Evolutionary conservation across 768 basidiomycete genomes (phyloP), one percentile per base, ranked within the genome.

Genomic region (Holtermanniella nyarrowii): DNA sequence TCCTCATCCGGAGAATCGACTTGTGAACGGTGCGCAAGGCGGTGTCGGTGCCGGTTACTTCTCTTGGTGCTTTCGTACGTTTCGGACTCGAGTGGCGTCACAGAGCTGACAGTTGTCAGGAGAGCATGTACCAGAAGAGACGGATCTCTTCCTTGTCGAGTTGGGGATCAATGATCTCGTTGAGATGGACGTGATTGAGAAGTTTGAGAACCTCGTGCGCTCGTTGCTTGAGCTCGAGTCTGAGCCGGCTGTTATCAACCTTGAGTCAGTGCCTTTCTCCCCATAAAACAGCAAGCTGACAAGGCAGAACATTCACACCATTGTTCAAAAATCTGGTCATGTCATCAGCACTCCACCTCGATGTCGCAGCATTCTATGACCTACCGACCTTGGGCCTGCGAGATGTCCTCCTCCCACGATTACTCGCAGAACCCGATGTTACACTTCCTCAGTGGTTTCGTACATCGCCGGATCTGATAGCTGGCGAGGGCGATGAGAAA

Each of bases 11-110:
- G 54, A 56, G 14, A 63, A 66, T 46, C 22, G 47, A 27, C 55
- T 66, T 14, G 55, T 63, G 40, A 66, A 66, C 49, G 64, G 64
- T 13, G 64, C 64, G 3, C 61, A 63, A 42, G 64, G 64, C 5
- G 64, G 59, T n/a, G 59, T 63, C 2, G 64, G 64, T 5, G 57
- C 61, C 7, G 55, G 53, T 13, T 66, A 66, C 26, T 66, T 61
- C 46, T 52, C 55, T 5, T 63, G 61, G 64, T 66, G 64, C 41
- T 66, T 58, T 25, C 55, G 63, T 65, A 54, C 53, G 63, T 60
- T 7, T 27, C 10, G 10, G 25, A 2, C 21, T 11, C 5, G 27
- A 20, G 20, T 26, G 26, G 2, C 20, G 37, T 16, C 14, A 41
- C 31, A 10, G 42, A 26, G 5, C 11, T 21, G n/a, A 20, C 26